Conservation (phyloP, 2,329 filamentous ascomycete species). For the Penicillium sclerotiorum region DNA sequence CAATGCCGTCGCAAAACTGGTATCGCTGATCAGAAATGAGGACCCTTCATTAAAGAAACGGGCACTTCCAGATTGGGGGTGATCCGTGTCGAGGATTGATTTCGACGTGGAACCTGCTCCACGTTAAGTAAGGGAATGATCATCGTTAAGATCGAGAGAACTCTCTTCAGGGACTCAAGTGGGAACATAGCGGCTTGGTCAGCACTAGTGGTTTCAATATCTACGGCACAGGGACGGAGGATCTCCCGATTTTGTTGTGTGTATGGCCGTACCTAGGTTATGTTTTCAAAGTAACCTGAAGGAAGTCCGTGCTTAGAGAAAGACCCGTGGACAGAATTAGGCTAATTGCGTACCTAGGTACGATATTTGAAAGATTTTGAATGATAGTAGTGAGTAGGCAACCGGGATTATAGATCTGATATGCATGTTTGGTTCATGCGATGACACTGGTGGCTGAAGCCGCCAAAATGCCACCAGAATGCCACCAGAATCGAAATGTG, state of each 20-base stretch:
- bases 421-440: no score
- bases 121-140: constrained; percentile 22
- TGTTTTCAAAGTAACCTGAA: not conserved
- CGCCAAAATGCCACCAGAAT: not conserved
- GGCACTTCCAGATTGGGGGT: constrained; percentile 15
- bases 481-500: not conserved
- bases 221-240: not conserved
- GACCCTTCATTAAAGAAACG: constrained; percentile 12
- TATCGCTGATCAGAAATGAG: constrained; percentile 1
- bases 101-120: constrained; percentile 17
- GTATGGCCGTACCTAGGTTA: not conserved
- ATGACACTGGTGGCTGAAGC: not conserved
- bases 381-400: no score
- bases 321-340: no score
- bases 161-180: constrained; percentile 4
- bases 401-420: not conserved
- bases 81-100: constrained; percentile 16
- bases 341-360: no score
- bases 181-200: constrained; percentile 7
- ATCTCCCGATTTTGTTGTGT: not conserved
- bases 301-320: no score
- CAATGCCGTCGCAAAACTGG: constrained; percentile 21
- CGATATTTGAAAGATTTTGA: no score
- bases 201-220: constrained; percentile 15
- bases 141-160: constrained; percentile 5